phyloP scores from a whole-genome alignment of 1,284 basidiomycete genomes.

The Malassezia brasiliensis region DNA sequence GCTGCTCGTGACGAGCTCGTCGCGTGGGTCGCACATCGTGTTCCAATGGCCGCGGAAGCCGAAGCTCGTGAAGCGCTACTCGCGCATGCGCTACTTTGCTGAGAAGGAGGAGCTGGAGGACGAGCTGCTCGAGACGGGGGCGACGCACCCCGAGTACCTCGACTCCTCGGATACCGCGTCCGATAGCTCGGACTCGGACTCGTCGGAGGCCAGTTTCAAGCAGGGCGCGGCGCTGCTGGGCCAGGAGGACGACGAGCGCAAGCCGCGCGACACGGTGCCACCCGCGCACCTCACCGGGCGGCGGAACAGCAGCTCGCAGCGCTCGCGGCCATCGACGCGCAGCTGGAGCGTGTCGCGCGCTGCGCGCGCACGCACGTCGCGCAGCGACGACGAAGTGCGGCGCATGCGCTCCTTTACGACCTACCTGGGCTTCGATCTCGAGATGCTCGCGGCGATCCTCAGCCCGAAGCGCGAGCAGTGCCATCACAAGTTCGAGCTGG shows the following conservation, averaged over 20 bases:
- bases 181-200: neutral
- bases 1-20: constrained; percentile 38
- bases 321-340: constrained; percentile 2
- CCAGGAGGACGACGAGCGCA: constrained; percentile 19
- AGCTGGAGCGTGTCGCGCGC: constrained; percentile 7
- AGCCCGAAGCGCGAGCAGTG: constrained; percentile 69
- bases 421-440: constrained; percentile 68
- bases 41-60: constrained; percentile 44
- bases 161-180: constrained; percentile 9
- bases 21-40: constrained; percentile 34
- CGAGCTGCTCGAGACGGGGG: constrained; percentile 13
- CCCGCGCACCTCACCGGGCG: neutral
- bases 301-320: neutral
- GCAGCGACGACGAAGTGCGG: constrained; percentile 3
- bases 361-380: neutral
- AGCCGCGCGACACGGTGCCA: constrained; percentile 7
- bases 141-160: constrained; percentile 21
- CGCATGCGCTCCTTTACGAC: constrained; percentile 50
- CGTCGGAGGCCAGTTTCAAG: constrained; percentile 17
- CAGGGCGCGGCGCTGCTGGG: constrained; percentile 21
- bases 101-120: neutral
- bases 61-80: constrained; percentile 29
- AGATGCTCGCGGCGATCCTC: constrained; percentile 70
- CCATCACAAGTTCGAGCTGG: constrained; percentile 85
- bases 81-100: constrained; percentile 37